Base-by-base conservation (phyloP, 441 rosid species). In the Hura crepitans region DNA sequence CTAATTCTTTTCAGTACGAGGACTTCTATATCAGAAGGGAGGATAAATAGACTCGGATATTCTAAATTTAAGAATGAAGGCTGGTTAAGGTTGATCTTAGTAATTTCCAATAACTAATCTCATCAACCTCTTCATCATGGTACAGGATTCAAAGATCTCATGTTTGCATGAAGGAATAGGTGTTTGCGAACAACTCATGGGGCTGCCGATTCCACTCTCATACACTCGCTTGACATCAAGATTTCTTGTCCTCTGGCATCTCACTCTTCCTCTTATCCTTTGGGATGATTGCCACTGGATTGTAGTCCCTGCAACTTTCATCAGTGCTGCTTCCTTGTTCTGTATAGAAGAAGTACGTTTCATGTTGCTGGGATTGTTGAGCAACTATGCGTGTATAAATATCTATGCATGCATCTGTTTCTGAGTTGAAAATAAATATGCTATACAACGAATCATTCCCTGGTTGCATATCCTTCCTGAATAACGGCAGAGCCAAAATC, bases 241-340 rank as follows among this genome's bases (percentile, higher is more conserved):
- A 82, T 89, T 91, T 82, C 88, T 93, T 58, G 96, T 93, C 65
- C 92, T 93, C 39, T 93, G 98, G 95, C 97, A 91, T 84, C 81
- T 93, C 20, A 89, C 97, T 67, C 95, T 91, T 23, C 98, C 98
- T 9, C 72, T 93, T 73, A 93, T 89, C 75, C 93, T 93, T 10
- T 93, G 96, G 98, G 97, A 93, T 73, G 98, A 93, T 69, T 93
- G 98, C 77, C 97, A 89, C 56, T 93, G 98, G 98, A 89, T 91
- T 22, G 96, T 91, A 49, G 94, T 93, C 66, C 97, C 98, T 53
- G 95, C 98, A 61, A 93, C 98, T 77, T 93, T 93, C 74, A 77
- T 93, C 71, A 93, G 96, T 58, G 97, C 97, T 46, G 97, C 96
- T 57, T 93, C 97, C 49, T 77, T 93, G 61, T 93, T 93, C 83